A percentile compares a stretch with the other conserved stretches of the same genome.
These are phyloP conservation scores for Trypanosoma mega DNA, from an alignment of 208 protist genomes.

Conservation along the genomic window DNA sequence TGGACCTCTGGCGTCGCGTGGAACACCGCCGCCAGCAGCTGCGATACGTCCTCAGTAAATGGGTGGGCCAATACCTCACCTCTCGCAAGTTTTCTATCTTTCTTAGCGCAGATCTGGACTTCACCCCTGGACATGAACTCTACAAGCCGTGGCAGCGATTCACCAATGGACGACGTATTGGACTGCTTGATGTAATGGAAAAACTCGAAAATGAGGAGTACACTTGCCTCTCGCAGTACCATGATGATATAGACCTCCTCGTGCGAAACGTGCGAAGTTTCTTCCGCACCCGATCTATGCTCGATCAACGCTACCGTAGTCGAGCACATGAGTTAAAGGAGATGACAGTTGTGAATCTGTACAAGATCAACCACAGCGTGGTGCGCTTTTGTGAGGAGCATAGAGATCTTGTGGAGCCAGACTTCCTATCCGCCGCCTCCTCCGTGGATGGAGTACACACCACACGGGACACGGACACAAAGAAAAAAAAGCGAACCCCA, in stretches of 20 bases:
- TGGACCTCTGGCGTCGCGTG: slow-evolving; percentile 64
- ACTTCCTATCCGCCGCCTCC: slow-evolving; percentile 16
- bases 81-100: slow-evolving; percentile 62
- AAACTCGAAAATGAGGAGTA: slow-evolving; percentile 79
- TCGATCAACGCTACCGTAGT: slow-evolving; percentile 63
- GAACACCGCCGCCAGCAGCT: slow-evolving; percentile 82
- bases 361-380: slow-evolving; percentile 76
- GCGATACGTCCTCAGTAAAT: slow-evolving; percentile 75
- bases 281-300: slow-evolving; percentile 56
- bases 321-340: slow-evolving; percentile 82
- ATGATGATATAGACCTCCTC: slow-evolving; percentile 81
- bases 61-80: slow-evolving; percentile 70
- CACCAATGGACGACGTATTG: slow-evolving; percentile 48
- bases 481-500: slow-evolving; percentile 24
- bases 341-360: slow-evolving; percentile 69
- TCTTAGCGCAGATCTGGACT: slow-evolving; percentile 63
- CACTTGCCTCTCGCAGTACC: slow-evolving; percentile 81
- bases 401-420: slow-evolving; percentile 57
- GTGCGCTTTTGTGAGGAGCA: slow-evolving; percentile 81
- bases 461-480: neutral
- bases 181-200: slow-evolving; percentile 69
- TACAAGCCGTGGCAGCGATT: slow-evolving; percentile 63
- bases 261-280: slow-evolving; percentile 79
- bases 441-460: neutral
- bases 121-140: slow-evolving; percentile 43